Evolutionary conservation across 78 protist genomes (phyloP).

Genomic region (Dictyostelium brefeldianum): DNA sequence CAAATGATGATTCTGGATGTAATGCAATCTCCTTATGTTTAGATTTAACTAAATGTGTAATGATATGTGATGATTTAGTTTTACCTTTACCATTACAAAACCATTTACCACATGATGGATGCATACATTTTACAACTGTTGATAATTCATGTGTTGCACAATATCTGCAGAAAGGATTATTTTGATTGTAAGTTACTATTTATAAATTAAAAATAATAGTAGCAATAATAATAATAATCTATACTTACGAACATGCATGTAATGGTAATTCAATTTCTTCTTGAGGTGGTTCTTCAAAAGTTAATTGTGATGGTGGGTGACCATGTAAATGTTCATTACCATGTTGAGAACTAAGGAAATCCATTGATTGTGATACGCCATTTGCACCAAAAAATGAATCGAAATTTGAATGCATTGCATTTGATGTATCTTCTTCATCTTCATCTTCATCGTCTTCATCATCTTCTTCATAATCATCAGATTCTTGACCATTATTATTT

Average conservation of each 20-base stretch:
- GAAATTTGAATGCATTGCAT: neutral
- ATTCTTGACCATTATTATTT: neutral
- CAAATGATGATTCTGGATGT: slow-evolving; percentile 86
- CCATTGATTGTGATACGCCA: neutral
- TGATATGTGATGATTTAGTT: slow-evolving; percentile 93
- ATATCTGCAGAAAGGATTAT: slow-evolving; percentile 72
- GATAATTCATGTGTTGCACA: slow-evolving; percentile 95
- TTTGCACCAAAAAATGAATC: slow-evolving; percentile 3
- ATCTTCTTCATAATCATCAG: neutral
- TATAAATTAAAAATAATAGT: too few species aligned
- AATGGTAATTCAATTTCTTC: slow-evolving; percentile 29
- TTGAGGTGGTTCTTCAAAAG: slow-evolving; percentile 56
- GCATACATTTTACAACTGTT: slow-evolving; percentile 93
- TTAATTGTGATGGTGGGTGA: slow-evolving; percentile 32
- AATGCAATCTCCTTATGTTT: slow-evolving; percentile 93
- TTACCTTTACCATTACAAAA: slow-evolving; percentile 97
- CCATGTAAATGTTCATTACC: neutral
- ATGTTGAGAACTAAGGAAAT: neutral
- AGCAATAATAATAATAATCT: neutral
- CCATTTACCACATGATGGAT: slow-evolving; percentile 94
- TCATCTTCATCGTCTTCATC: neutral
- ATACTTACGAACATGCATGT: slow-evolving; percentile 51
- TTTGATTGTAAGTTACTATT: too few species aligned
- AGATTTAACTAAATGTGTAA: slow-evolving; percentile 97
- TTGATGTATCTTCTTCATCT: neutral